Evolutionary conservation across 2,329 filamentous ascomycete species (phyloP), one percentile per base, ranked within the genome.

Genomic region (Pestalotiopsis sp.): DNA sequence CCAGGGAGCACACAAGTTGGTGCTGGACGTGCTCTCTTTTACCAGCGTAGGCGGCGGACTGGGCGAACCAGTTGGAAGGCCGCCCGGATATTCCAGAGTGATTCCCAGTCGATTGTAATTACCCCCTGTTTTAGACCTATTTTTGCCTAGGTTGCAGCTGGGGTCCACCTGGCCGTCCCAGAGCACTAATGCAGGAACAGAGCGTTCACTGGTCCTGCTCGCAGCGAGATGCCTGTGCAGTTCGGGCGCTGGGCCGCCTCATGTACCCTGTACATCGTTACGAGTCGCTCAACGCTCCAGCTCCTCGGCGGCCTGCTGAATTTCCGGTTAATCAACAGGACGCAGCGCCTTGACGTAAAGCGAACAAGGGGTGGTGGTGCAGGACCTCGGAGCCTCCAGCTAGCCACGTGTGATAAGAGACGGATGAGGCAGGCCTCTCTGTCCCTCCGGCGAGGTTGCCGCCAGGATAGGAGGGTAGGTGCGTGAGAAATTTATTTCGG

Each of bases 111-210:
- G 30, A 48, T 38, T 61, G 55, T 22, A 66, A 67, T 62, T 64
- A 58, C 61, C 65, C 67, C 67, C 56, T 65, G 67, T 68, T 68
- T 68, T 65, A 68, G 64, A 60, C 67, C 67, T 68, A 68, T 68
- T 68, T 68, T 68, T 67, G 60, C 55, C 67, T 65, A 67, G 65
- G n/a, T 13, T 40, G 52, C n/a, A n/a, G 44, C 44, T 52, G 17
- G 44, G 52, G 40, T 22, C 44, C 39, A 35, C 59, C 48, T 67
- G 44, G 20, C 35, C 44, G 20, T 58, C 13, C 24, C 44, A 63
- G 60, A 62, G 44, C 24, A 55, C 68, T 69, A 69, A 69, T 69
- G 68, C 68, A 69, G 68, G 68, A 67, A 69, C 68, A 68, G 56
- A 52, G 60, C 40, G 35, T 35, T 22, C 58, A 11, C 56, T 26